phyloP scores from a whole-genome alignment of 2,329 filamentous ascomycete genomes.

The Cyphellophora europaea region DNA sequence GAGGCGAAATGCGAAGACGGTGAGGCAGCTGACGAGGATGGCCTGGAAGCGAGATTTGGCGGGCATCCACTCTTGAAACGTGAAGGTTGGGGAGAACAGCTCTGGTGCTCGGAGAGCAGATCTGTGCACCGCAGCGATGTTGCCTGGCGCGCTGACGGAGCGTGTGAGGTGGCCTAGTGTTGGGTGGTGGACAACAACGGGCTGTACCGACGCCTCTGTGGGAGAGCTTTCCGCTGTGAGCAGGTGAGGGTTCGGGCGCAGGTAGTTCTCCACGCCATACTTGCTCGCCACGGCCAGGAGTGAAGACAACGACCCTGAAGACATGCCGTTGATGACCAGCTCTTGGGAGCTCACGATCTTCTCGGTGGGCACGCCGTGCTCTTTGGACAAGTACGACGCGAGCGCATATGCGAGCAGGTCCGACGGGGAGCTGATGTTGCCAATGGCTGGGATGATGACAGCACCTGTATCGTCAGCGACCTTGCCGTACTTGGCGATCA shows the following conservation, averaged over 20 bases:
- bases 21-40: not conserved
- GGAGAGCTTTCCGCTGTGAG: too few relatives aligned
- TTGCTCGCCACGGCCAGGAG: not conserved
- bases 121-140: slow-evolving; percentile 1
- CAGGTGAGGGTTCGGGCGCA: not conserved
- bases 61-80: slow-evolving; percentile 2
- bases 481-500: slow-evolving; percentile 1
- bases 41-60: not conserved
- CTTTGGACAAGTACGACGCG: not conserved
- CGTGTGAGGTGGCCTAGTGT: too few relatives aligned
- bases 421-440: slow-evolving; percentile 3
- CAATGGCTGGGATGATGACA: slow-evolving; percentile 2
- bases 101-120: not conserved
- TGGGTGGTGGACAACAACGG: too few relatives aligned
- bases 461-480: not conserved
- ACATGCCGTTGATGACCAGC: slow-evolving; percentile 1
- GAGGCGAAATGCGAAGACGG: not conserved
- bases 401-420: not conserved
- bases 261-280: not conserved
- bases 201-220: too few relatives aligned
- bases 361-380: not conserved
- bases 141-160: not conserved
- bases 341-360: not conserved
- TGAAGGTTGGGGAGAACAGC: not conserved
- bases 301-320: not conserved